Evolutionary conservation across 139 green algal species (phyloP), one percentile per base, ranked within the genome.

Genomic region (Asterochloris erici): DNA sequence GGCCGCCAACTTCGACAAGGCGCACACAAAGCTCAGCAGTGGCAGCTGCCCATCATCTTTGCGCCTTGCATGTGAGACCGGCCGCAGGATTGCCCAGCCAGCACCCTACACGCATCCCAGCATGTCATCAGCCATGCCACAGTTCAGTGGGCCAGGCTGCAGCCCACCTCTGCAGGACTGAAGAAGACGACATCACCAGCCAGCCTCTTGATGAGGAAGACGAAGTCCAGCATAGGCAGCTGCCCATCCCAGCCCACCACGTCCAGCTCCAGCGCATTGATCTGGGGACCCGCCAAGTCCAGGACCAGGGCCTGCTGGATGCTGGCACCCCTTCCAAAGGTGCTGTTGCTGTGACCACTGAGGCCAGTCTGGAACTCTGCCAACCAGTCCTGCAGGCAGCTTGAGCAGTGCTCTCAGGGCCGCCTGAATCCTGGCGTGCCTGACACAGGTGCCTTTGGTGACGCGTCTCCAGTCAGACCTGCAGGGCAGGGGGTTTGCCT

Each of bases 151-250:
- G 1, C 26, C 73, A 62, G 24, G 38, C 63, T 0, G 38, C 28
- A 79, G 29, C 38, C 11, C 63, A 63, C 76, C 54, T 80, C 24
- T 19, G 76, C 27, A 29, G 69, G 63, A 21, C 26, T 69, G 62
- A 89, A 63, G 61, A 74, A 85, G 19, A 77, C 70, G 15, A 60
- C 54, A 54, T 74, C 63, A 24, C 54, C 26, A 2, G 71, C 24
- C 60, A 86, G 74, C 14, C 61, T 27, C 75, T 87, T 89, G 27
- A 93, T 68, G 14, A 95, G 75, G 71, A 82, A 91, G 29, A 85
- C 91, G 74, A 97, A 85, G 79, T 97, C 94, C 73, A 95, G 82
- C 80, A 96, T 97, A 63, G 93, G 92, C 62, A 97, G 85, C 85
- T 91, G 89, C 0, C 94, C 94, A 17, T 86, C 81, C 26, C 79